Percentiles rank a stretch among this genome's conserved stretches.
phyloP scores from a whole-genome alignment of 2,329 filamentous ascomycete genomes.

The Dothidotthia symphoricarpi region DNA sequence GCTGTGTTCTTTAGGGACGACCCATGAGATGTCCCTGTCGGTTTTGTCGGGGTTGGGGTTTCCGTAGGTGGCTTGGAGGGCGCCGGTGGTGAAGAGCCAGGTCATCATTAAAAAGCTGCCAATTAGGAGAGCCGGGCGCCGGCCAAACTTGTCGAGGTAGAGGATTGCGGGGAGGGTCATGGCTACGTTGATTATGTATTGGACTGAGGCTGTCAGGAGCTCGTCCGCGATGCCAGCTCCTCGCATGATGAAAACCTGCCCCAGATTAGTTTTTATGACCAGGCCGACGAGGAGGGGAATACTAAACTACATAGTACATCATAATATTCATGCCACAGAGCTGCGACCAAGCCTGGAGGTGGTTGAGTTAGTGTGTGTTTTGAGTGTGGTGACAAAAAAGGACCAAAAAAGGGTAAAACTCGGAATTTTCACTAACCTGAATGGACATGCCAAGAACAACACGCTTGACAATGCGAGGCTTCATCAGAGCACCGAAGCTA shows the following conservation, averaged over 20 bases:
- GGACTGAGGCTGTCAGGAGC: constrained; percentile 60
- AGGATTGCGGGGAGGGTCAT: constrained; percentile 61
- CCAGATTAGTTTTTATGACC: too few species aligned
- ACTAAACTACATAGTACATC: too few species aligned
- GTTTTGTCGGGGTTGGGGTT: constrained; percentile 34
- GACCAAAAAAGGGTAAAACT: background rate
- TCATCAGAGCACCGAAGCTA: constrained; percentile 52
- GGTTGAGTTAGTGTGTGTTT: too few species aligned
- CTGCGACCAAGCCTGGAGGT: constrained; percentile 7
- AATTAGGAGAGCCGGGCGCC: constrained; percentile 56
- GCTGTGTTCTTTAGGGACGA: constrained; percentile 52
- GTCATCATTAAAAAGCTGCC: constrained; percentile 60
- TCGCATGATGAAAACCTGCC: constrained; percentile 62
- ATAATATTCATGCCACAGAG: constrained; percentile 59
- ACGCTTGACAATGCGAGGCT: constrained; percentile 56
- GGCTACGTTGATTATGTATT: constrained; percentile 63
- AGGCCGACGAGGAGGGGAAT: too few species aligned
- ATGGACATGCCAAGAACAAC: constrained; percentile 58
- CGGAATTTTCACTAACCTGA: too few species aligned
- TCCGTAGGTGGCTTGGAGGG: constrained; percentile 60
- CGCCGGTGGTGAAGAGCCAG: constrained; percentile 60
- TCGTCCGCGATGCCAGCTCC: constrained; percentile 57
- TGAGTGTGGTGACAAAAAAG: background rate
- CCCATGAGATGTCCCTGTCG: constrained; percentile 55
- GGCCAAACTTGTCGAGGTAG: constrained; percentile 59